Percentiles rank a stretch among this genome's conserved stretches.
Evolutionary conservation across 179 eudicot genomes (phyloP).

Genomic region (Silene coronaria): DNA sequence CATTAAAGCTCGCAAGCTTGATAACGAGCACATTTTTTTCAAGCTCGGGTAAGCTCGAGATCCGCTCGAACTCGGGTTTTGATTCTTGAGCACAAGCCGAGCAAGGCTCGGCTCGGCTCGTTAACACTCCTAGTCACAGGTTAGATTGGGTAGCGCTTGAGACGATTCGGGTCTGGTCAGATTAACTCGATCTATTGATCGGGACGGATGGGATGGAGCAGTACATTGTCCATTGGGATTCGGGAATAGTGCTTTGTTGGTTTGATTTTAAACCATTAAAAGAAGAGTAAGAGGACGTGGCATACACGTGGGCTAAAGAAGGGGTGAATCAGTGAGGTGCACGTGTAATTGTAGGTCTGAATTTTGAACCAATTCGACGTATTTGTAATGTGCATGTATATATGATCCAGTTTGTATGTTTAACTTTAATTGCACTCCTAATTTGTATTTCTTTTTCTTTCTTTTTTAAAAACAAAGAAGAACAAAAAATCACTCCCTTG

Average conservation of each 20-base stretch:
- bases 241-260: neutral
- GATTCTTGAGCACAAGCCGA: neutral
- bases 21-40: too few relatives aligned
- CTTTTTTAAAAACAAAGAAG: too few relatives aligned
- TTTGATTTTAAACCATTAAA: neutral
- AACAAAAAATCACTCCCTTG: too few relatives aligned
- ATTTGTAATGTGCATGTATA: neutral
- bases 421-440: neutral
- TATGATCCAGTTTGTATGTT: neutral
- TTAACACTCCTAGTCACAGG: neutral
- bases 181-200: too few relatives aligned
- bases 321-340: neutral
- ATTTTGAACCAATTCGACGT: conserved; percentile 46
- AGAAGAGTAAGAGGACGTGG: neutral
- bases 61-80: neutral
- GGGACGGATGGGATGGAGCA: too few relatives aligned
- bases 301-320: neutral
- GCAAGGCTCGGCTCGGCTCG: neutral
- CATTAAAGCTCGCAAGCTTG: neutral
- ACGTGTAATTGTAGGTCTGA: neutral
- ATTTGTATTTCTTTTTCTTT: too few relatives aligned
- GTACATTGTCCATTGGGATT: too few relatives aligned
- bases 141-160: too few relatives aligned
- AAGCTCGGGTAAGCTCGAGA: neutral
- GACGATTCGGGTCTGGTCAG: too few relatives aligned